Conservation (phyloP, 805 yeast species). For the Jamesozyma rosinii region DNA sequence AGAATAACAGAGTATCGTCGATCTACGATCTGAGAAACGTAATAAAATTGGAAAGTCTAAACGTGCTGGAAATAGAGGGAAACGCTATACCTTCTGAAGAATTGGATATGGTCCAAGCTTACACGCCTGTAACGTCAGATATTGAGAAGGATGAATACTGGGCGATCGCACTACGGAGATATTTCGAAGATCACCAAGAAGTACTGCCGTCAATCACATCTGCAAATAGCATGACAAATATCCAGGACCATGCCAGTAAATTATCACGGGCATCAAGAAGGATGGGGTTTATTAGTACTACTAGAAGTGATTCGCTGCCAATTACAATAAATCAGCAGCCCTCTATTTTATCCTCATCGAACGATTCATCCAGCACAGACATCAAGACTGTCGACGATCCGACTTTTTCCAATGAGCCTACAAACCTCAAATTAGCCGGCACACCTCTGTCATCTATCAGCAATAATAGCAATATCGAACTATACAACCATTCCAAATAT, state of each 20-base stretch:
- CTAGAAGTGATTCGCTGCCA: neutral
- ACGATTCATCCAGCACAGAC: neutral
- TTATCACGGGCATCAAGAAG: constrained; percentile 58
- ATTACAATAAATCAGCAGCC: neutral
- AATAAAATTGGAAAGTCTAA: constrained; percentile 42
- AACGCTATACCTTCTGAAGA: constrained; percentile 51
- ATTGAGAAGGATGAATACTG: constrained; percentile 34
- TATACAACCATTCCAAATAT: constrained; percentile 34
- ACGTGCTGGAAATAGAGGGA: constrained; percentile 50
- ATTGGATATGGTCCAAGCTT: constrained; percentile 33
- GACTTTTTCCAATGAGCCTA: neutral
- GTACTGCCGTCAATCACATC: neutral
- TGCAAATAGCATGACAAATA: neutral
- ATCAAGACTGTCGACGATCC: neutral
- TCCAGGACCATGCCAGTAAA: constrained; percentile 5
- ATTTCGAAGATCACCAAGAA: constrained; percentile 15
- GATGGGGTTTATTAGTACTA: constrained; percentile 52
- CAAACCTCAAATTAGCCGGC: neutral
- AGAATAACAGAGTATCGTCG: constrained; percentile 43
- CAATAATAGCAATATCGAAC: constrained; percentile 10
- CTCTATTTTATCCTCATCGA: neutral
- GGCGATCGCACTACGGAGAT: constrained; percentile 26
- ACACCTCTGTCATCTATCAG: neutral
- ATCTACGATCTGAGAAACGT: constrained; percentile 44
- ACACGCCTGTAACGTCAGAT: constrained; percentile 32